These are phyloP conservation scores for Alnus rubra DNA, from an alignment of 306 rosid genomes.

Conservation along the genomic window DNA sequence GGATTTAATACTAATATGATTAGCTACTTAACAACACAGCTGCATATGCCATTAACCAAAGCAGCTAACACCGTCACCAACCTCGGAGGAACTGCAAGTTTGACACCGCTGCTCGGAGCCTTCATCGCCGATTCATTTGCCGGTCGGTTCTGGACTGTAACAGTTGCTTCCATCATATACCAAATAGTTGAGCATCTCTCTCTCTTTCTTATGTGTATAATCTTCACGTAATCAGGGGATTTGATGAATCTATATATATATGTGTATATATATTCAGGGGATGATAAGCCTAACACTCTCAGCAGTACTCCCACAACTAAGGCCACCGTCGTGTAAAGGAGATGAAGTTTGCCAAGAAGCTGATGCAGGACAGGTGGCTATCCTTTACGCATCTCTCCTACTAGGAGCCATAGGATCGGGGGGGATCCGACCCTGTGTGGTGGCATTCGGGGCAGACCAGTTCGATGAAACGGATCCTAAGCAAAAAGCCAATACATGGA, in stretches of 20 bases:
- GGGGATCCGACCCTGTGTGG: conserved; percentile 96
- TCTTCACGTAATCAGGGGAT: conserved; percentile 24
- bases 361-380: conserved; percentile 50
- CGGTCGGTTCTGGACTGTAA: conserved; percentile 85
- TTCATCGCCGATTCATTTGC: conserved; percentile 74
- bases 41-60: conserved; percentile 82
- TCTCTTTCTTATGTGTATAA: not conserved
- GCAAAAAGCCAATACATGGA: conserved; percentile 67
- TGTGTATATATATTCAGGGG: conserved; percentile 42
- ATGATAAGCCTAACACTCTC: conserved; percentile 74
- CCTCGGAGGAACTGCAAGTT: conserved; percentile 79
- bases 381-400: conserved; percentile 55
- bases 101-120: conserved; percentile 93
- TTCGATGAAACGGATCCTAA: conserved; percentile 74
- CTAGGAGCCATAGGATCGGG: conserved; percentile 80
- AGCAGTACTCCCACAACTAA: conserved; percentile 66
- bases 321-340: conserved; percentile 75
- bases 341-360: conserved; percentile 68
- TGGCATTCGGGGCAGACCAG: conserved; percentile 95
- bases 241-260: not conserved
- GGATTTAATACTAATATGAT: conserved; percentile 83
- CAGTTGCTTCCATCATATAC: conserved; percentile 70
- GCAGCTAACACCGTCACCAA: conserved; percentile 92
- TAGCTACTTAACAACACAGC: conserved; percentile 80
- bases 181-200: conserved; percentile 49